These are phyloP conservation scores for Lentinula guzmanii DNA, from an alignment of 768 basidiomycete genomes.

Conservation along the genomic window DNA sequence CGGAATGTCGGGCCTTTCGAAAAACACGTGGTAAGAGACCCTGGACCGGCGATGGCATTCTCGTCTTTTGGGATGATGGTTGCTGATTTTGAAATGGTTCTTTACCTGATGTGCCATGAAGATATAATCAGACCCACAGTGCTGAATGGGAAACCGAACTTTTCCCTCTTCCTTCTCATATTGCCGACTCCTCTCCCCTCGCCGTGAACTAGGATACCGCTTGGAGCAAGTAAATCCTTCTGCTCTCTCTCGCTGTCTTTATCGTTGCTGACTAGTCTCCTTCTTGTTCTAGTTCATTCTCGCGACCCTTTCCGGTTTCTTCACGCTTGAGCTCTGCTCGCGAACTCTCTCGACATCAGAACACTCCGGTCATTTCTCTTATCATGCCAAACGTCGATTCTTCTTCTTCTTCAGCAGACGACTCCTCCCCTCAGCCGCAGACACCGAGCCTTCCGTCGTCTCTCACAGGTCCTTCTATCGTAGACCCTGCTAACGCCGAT, in stretches of 20 bases:
- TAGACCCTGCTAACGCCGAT: slow-evolving; percentile 25
- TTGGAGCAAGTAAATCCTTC: slow-evolving; percentile 28
- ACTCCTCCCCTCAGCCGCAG: not conserved
- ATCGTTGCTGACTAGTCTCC: slow-evolving; percentile 17
- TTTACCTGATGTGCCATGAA: not conserved
- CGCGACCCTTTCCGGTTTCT: slow-evolving; percentile 87
- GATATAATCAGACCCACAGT: not conserved
- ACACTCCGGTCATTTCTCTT: not conserved
- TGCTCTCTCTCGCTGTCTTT: not conserved
- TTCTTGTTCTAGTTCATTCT: slow-evolving; percentile 43
- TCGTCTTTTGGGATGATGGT: slow-evolving; percentile 1
- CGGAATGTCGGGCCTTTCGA: not conserved
- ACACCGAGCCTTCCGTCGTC: slow-evolving; percentile 26
- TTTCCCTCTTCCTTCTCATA: slow-evolving; percentile 16
- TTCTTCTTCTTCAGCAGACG: not conserved
- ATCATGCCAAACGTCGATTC: not conserved
- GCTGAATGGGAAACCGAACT: not conserved
- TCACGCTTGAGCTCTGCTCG: slow-evolving; percentile 71
- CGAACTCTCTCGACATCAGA: slow-evolving; percentile 24
- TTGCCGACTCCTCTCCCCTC: slow-evolving; percentile 28
- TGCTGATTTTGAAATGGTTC: not conserved
- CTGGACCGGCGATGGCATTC: not conserved
- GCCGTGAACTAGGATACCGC: slow-evolving; percentile 43
- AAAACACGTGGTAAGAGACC: not conserved
- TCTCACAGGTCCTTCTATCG: slow-evolving; percentile 25